Evolutionary conservation across 352 stramenopile species (phyloP).

Genomic region (Detonula confervacea): DNA sequence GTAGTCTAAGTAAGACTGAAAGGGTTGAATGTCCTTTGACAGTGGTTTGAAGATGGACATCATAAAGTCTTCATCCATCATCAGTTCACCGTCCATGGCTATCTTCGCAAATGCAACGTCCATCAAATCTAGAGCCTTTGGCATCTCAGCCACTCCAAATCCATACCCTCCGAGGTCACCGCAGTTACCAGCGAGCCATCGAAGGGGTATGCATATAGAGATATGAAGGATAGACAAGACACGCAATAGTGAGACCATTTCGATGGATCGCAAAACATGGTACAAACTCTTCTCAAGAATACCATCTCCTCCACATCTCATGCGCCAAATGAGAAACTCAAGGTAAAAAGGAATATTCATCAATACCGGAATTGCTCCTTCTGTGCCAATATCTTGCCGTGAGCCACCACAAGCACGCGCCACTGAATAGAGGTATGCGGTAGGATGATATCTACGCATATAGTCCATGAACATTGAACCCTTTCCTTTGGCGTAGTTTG

Average conservation of each 20-base stretch:
- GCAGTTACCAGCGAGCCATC: conserved; percentile 11
- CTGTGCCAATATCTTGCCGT: neutral
- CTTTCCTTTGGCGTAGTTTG: conserved; percentile 15
- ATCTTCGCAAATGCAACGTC: conserved; percentile 1
- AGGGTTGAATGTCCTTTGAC: neutral
- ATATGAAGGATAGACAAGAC: conserved; percentile 15
- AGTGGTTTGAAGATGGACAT: conserved; percentile 14
- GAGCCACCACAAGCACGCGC: neutral
- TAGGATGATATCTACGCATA: neutral
- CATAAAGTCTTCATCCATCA: conserved; percentile 29
- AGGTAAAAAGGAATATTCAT: conserved; percentile 43
- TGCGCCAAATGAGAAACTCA: conserved; percentile 21
- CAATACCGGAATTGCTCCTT: conserved; percentile 18
- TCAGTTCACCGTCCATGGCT: neutral
- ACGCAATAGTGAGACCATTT: conserved; percentile 4
- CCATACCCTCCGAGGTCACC: neutral
- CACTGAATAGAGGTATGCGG: conserved; percentile 4
- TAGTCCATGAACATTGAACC: conserved; percentile 7
- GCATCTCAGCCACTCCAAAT: neutral
- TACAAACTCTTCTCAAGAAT: conserved; percentile 17
- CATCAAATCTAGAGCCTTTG: neutral
- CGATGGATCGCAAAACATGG: conserved; percentile 2
- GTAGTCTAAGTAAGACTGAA: conserved; percentile 7
- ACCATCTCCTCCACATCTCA: neutral
- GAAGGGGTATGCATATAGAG: conserved; percentile 8